Evolutionary conservation across 2,329 filamentous ascomycete genomes (phyloP), one percentile per base, ranked within the genome.

Genomic region (Metarhizium humberi): DNA sequence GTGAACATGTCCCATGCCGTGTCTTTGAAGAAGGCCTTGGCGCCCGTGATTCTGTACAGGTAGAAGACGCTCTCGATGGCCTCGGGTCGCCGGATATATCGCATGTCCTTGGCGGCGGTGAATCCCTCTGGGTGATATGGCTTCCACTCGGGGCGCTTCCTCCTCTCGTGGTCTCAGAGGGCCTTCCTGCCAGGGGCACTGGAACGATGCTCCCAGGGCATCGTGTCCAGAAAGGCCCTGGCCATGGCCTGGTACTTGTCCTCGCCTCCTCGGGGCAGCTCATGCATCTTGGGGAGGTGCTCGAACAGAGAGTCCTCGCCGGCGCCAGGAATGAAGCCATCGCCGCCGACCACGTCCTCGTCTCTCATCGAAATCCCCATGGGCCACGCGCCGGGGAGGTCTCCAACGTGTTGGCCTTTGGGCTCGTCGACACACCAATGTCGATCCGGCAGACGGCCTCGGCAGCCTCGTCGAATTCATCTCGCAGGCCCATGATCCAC

Each of bases 271-370:
- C 25, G 25, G 25, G 87, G 75, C 2, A 88, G 72, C 51, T 65
- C 61, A 62, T 85, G 94, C 88, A 95, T 94, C 75, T 95, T 96
- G 69, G 95, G 86, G 25, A 95, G 79, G 65, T 95, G 95, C 71
- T 95, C 90, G 71, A 94, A 95, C 58, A 60, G 75, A 74, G 67
- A 77, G 56, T 78, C 75, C n/a, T 68, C 70, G 46, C 64, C 65
- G 6, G 66, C 73, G 4, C 72, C 73, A 4, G 75, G 62, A 0
- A 69, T 71, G 50, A 73, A 75, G 2, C 51, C 38, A 2, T 45
- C 40, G 5, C 62, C 55, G 40, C 43, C 52, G 57, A 53, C 56
- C 53, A 73, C 73, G 65, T 67, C 75, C 67, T 67, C 78, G 76
- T 50, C 76, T 74, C 58, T 75, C 78, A 64, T 81, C 63, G 86